Conservation (phyloP, 2,329 filamentous ascomycete genomes). For the Talaromyces amestolkiae region DNA sequence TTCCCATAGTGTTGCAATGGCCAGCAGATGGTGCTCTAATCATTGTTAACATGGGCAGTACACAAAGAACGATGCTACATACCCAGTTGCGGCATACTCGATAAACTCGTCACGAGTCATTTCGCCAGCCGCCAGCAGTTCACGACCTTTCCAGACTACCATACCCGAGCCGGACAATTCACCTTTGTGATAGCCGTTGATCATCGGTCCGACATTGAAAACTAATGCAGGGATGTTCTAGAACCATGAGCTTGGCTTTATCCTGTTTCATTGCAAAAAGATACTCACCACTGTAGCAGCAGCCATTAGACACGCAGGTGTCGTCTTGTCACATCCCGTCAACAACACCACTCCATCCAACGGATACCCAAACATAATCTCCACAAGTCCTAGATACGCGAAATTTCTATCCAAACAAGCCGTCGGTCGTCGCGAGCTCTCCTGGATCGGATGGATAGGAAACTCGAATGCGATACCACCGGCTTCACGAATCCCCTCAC, state of each 20-base stretch:
- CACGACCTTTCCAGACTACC: conserved; percentile 51
- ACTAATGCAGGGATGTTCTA: conserved; percentile 53
- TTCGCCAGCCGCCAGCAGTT: conserved; percentile 49
- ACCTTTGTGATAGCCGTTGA: conserved; percentile 48
- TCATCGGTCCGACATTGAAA: conserved; percentile 54
- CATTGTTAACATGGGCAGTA: conserved; percentile 1
- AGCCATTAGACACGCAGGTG: conserved; percentile 52
- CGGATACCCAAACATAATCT: conserved; percentile 50
- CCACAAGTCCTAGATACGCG: conserved; percentile 49
- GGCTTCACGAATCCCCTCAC: conserved; percentile 50
- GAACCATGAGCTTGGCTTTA: background rate
- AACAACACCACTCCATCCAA: conserved; percentile 53
- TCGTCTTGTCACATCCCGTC: conserved; percentile 55
- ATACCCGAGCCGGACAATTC: conserved; percentile 47
- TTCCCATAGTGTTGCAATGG: conserved; percentile 56
- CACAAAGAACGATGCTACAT: conserved; percentile 21
- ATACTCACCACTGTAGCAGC: conserved; percentile 48
- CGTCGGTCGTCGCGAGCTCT: conserved; percentile 48
- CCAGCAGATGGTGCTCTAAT: conserved; percentile 46
- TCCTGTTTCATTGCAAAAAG: background rate
- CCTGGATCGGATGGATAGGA: conserved; percentile 54
- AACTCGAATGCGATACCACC: conserved; percentile 54
- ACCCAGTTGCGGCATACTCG: conserved; percentile 47
- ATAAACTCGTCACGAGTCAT: conserved; percentile 47
- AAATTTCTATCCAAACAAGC: conserved; percentile 52